Conservation (phyloP, 1,139 yeast species). For the Sugiyamaella castrensis region DNA sequence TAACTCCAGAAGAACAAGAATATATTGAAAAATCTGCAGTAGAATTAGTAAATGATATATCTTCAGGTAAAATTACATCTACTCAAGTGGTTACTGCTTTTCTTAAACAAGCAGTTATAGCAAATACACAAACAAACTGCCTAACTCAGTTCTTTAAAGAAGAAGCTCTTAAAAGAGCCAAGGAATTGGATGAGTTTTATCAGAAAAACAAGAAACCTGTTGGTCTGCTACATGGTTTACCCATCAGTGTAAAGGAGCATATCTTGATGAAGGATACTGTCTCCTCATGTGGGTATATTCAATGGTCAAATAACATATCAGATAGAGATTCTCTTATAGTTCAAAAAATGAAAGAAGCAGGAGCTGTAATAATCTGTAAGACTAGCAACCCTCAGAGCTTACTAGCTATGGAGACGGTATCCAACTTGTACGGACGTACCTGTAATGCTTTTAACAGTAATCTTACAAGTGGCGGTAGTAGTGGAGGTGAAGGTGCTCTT, state of each 20-base stretch:
- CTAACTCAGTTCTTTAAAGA: constrained; percentile 32
- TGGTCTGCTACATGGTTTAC: constrained; percentile 48
- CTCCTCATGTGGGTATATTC: constrained; percentile 44
- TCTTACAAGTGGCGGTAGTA: constrained; percentile 54
- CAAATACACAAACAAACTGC: constrained; percentile 23
- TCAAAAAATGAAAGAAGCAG: constrained; percentile 44
- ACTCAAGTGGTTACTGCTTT: constrained; percentile 1
- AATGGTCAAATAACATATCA: constrained; percentile 31
- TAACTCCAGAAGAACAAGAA: too few species aligned
- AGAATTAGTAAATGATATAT: neutral
- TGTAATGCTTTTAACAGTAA: constrained; percentile 45
- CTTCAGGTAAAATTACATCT: neutral
- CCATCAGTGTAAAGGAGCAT: constrained; percentile 53
- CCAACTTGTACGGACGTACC: constrained; percentile 49
- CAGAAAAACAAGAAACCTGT: constrained; percentile 26
- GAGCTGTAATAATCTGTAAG: constrained; percentile 56
- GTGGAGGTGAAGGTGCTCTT: constrained; percentile 64
- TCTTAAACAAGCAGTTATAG: neutral
- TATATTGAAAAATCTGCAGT: neutral
- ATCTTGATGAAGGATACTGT: constrained; percentile 45
- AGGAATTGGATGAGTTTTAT: constrained; percentile 44
- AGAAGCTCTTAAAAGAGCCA: constrained; percentile 43
- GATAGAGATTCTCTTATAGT: constrained; percentile 35
- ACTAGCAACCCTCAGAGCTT: constrained; percentile 60
- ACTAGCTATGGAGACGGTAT: constrained; percentile 50